Evolutionary conservation across 2,329 filamentous ascomycete species (phyloP), one percentile per base, ranked within the genome.

Genomic region (Botryotinia narcissicola): DNA sequence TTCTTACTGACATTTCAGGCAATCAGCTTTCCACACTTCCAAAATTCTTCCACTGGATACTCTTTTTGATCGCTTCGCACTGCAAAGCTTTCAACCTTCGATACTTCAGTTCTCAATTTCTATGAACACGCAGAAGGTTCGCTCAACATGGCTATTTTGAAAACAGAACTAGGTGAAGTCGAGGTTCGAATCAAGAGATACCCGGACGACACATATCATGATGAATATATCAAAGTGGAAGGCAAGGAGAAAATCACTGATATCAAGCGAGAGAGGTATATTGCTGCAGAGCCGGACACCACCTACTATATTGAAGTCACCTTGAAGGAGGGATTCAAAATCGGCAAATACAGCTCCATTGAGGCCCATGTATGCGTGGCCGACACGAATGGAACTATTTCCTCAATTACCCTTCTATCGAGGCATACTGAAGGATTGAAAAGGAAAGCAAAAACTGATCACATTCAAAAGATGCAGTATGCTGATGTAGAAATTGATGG

Each of bases 201-300:
- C 35, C 42, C 72, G 9, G 59, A 68, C 2, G 16, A 40, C 1
- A 74, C 66, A 5, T 74, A 63, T 44, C 71, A 68, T 20, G 60
- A 75, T 6, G 75, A 75, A 29, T 59, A 71, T 42, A 40, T 76
- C 48, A 73, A 73, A 40, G 29, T 69, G 20, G 61, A 69, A 3
- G 12, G 20, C 6, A 67, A 46, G 18, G 44, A 44, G 1, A 44
- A 16, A 68, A 16, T 35, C 71, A 42, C 42, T 22, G 42, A 44
- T 44, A 20, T 3, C 6, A 0, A 20, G 6, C 42, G 42, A 3
- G 18, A 20, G 44, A 42, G 71, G 35, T 75, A 75, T 16, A 73
- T 76, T 8, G 22, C 73, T 22, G 12, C 72, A 4, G 73, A 76
- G n/a, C 61, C 69, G 2, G 72, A 61, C 5, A 37, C 35, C 2